Evolutionary conservation across 2,329 filamentous ascomycete species (phyloP).

Genomic region (Purpureocillium takamizusanense): DNA sequence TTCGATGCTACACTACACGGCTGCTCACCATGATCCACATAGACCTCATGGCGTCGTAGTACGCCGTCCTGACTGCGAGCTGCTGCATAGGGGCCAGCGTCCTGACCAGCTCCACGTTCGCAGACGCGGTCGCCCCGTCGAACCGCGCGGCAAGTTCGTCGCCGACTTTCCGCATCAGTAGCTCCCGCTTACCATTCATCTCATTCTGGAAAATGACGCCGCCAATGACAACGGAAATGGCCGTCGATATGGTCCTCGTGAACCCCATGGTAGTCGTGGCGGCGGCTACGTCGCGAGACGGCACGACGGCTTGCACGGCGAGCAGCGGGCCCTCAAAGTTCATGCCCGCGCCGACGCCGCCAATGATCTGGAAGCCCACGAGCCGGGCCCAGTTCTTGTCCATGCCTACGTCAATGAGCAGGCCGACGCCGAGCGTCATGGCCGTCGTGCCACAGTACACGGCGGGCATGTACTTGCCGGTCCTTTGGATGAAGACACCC

Average conservation of each 20-base stretch:
- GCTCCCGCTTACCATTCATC: constrained; percentile 28
- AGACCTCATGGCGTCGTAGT: constrained; percentile 12
- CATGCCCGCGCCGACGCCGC: constrained; percentile 51
- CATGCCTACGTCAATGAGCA: constrained; percentile 40
- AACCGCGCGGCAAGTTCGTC: constrained; percentile 35
- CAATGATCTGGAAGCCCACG: constrained; percentile 47
- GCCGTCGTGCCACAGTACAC: constrained; percentile 41
- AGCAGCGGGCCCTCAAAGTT: constrained; percentile 54
- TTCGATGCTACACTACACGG: too few relatives aligned
- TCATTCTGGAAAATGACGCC: constrained; percentile 64
- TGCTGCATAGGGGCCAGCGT: constrained; percentile 11
- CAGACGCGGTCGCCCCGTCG: constrained; percentile 43
- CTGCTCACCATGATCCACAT: constrained; percentile 22
- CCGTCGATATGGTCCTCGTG: constrained; percentile 52
- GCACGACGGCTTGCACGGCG: constrained; percentile 12
- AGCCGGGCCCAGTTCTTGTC: constrained; percentile 37
- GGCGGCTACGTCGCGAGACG: not conserved
- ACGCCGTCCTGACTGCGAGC: constrained; percentile 13
- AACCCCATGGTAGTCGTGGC: constrained; percentile 51
- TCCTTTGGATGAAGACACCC: constrained; percentile 16
- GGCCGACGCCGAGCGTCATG: constrained; percentile 50
- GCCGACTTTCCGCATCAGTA: constrained; percentile 27
- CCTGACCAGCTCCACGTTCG: constrained; percentile 45
- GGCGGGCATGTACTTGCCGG: constrained; percentile 42
- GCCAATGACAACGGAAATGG: constrained; percentile 58